Evolutionary conservation across 163 green algal genomes (phyloP), one percentile per base, ranked within the genome.

Genomic region (Chlamydomonas reinhardtii): DNA sequence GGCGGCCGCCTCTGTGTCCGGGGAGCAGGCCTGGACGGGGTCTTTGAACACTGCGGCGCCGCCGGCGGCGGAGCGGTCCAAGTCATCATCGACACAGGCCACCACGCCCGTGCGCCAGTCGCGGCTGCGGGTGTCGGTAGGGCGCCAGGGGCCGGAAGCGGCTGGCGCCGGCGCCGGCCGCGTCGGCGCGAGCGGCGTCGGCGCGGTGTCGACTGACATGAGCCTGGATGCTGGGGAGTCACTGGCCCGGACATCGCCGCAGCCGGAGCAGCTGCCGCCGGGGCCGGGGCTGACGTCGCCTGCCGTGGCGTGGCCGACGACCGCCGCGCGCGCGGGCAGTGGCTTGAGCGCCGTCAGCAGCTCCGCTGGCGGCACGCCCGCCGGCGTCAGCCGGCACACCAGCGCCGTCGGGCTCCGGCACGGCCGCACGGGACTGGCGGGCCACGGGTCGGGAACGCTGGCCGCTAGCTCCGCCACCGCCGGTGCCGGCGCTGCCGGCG

Each of bases 321-420:
- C 59, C 22, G 76, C 76, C 20, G 35, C 74, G 12, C 56, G 56
- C 29, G 61, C 76, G 1, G 69, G 69, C 56, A 72, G 74, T 25
- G 74, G 74, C 59, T 1, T 66, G 24, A 29, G 59, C 61, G 74
- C 20, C 27, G 59, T 43, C 61, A 83, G 61, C 61, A 74, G 75
- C 76, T 84, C 76, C 62, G 64, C 76, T 39, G 37, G 75, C 62
- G 75, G 75, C 29, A 83, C 75, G n/a, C 75, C 75, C 11, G 24
- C 62, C 12, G 48, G 48, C 48, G 48, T 56, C 48, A 56, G 48
- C 48, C 11, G 48, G 48, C 48, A 56, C 48, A 56, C 48, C 6
- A 56, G 48, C 48, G 48, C 14, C 48, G 48, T 56, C 48, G 48
- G 48, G 48, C 59, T 65, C 1, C 22, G 24, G 59, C 59, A 65